phyloP scores from a whole-genome alignment of 106 monocot species.

The Allium sativum region DNA sequence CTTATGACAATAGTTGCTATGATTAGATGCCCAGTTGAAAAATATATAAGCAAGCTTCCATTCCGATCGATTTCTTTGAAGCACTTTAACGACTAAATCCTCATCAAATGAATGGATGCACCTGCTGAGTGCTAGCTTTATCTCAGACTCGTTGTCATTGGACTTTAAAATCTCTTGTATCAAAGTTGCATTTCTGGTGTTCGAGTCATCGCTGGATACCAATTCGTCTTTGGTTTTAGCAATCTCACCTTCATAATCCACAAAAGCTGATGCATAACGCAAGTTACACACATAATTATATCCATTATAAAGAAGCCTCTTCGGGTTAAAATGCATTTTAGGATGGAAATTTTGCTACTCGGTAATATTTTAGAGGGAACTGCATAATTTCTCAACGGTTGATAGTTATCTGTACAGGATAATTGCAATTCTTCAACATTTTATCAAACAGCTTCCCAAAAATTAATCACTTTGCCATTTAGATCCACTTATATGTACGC shows the following conservation, averaged over 20 bases:
- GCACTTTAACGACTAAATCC: constrained; percentile 43
- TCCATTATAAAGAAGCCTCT: no score
- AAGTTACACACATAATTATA: no score
- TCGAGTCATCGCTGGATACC: constrained; percentile 1
- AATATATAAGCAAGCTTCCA: constrained; percentile 55
- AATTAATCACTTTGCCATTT: no score
- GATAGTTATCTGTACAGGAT: no score
- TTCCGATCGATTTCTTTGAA: constrained; percentile 41
- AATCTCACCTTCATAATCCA: background rate
- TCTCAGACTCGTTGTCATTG: constrained; percentile 9
- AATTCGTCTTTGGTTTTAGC: background rate
- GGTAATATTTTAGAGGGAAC: no score
- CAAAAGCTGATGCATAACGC: no score
- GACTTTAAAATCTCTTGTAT: constrained; percentile 42
- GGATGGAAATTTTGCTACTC: no score
- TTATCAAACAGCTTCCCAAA: no score
- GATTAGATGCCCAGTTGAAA: constrained; percentile 52
- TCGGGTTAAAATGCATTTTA: no score
- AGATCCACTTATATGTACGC: no score
- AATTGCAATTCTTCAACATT: no score
- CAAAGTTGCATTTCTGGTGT: constrained; percentile 7
- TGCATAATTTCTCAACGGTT: no score
- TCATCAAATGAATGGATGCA: constrained; percentile 24
- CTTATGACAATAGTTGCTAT: constrained; percentile 36
- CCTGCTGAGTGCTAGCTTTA: constrained; percentile 23